These are phyloP conservation scores for Mycosphaerella sp. DNA, from an alignment of 2,329 filamentous ascomycete genomes.

Conservation along the genomic window DNA sequence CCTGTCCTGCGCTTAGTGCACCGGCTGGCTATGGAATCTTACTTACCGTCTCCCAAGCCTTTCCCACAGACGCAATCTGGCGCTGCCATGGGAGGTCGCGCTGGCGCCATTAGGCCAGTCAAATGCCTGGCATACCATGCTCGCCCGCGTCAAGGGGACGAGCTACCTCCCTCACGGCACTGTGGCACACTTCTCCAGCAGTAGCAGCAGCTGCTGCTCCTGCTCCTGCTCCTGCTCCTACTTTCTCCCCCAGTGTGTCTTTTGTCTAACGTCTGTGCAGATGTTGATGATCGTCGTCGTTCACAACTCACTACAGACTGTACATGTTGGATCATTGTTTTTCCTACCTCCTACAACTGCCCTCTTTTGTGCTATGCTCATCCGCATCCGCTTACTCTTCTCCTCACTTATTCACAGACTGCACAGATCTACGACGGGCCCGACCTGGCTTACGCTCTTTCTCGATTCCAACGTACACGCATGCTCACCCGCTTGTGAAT, in stretches of 20 bases:
- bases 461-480: slow-evolving; percentile 9
- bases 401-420: background rate
- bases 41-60: slow-evolving; percentile 19
- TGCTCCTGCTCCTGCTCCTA: too few relatives aligned
- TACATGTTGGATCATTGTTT: slow-evolving; percentile 4
- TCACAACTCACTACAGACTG: slow-evolving; percentile 10
- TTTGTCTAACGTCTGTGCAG: slow-evolving; percentile 12
- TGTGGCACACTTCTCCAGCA: background rate
- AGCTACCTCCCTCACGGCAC: slow-evolving; percentile 1
- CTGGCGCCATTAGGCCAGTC: slow-evolving; percentile 30
- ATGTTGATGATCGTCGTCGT: slow-evolving; percentile 23
- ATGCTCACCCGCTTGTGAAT: slow-evolving; percentile 11
- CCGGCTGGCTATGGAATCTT: slow-evolving; percentile 4
- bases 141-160: slow-evolving; percentile 17
- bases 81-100: slow-evolving; percentile 28
- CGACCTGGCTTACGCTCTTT: slow-evolving; percentile 3
- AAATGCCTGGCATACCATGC: slow-evolving; percentile 20
- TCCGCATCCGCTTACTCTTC: background rate
- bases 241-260: slow-evolving; percentile 4
- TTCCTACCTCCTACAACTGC: background rate
- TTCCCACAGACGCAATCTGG: slow-evolving; percentile 30
- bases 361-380: slow-evolving; percentile 10
- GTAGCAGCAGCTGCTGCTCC: background rate
- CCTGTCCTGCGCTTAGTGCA: slow-evolving; percentile 18
- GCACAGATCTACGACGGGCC: background rate